Base-by-base conservation (phyloP, 2,329 filamentous ascomycete species). In the Elsinoe australis region DNA sequence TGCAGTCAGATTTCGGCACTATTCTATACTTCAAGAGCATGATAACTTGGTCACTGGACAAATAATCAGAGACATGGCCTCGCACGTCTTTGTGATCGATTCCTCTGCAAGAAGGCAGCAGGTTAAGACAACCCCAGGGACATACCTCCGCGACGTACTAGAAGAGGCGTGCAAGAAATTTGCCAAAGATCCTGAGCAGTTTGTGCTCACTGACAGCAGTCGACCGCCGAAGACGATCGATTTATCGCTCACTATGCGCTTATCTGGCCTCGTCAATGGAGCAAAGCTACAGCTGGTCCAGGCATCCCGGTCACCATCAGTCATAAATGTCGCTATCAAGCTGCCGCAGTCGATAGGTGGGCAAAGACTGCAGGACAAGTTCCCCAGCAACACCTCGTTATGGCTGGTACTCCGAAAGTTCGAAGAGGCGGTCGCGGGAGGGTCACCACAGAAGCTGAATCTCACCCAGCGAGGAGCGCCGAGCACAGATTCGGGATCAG, bases 281-380 rank as follows among this genome's bases (percentile, higher is more conserved):
- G 90, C 92, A 51, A 94, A 94, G 62, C 79, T 98, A 51, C 89
- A 96, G 62, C 84, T 98, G 42, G 83, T 95, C 17, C 82, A 87
- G 61, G 82, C 84, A 51, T 92, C 89, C 36, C 85, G 86, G 50
- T 92, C 88, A 0, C 84, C 89, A 0, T 83, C 87, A 1, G 83
- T 84, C 39, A 83, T 98, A 49, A 88, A 84, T 32, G 83, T 98
- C 33, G 90, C 87, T n/a, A 71, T 98, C 9, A 86, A 94, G 61
- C 71, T 95, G 21, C 86, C 87, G 3, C 75, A 82, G 28, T 78
- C 81, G 17, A 28, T 48, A 31, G 84, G 92, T 61, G 56, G 56
- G 4, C 79, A 78, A 54, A 80, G 88, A 22, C 67, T 94, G 32
- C 79, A 81, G 49, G 82, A 92, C 62, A 95, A 92, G 61, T 88